Base-by-base conservation (phyloP, 108 stramenopile species). In the Nitzschia palea region DNA sequence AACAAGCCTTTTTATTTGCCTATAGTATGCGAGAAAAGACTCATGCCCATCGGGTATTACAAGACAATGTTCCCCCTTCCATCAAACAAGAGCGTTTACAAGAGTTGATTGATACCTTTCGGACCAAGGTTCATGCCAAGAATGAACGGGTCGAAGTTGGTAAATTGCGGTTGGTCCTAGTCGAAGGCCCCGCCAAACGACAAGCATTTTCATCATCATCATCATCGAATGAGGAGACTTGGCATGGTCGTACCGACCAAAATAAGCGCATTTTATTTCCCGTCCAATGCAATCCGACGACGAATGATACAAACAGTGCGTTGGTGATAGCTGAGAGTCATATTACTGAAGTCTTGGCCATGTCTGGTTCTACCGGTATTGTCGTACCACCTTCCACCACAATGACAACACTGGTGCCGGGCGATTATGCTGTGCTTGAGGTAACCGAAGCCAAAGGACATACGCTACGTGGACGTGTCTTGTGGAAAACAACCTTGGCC, bases 1-100 rank as follows among this genome's bases (percentile, higher is more conserved):
- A 95, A 32, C 95, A 98, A 74, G 98, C 97, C 36, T 99, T 94
- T 76, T 89, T 98, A 93, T 99, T 97, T 83, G 95, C 95, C 27
- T 99, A 99, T 74, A 88, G 86, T 45, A 79, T 96, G 94, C 77
- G 99, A 60, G 96, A 87, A 35, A 83, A 89, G 60, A 99, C 99
- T 10, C 94, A 94, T 67, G 99, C 99, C 3, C 93, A 93, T 70
- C 77, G 90, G 14, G 84, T 83, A 4, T 83, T 98, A 79, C 71
- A 86, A 43, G 99, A 99, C 64, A 89, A 99, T 73, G 95, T 99
- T n/a, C 87, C 93, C 6, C 73, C 73, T n/a, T 90, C 89, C 6
- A 67, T 94, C 18, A 99, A 99, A 63, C 68, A 82, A 54, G 58
- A 88, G 36, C 81, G 99, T 28, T 79, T 99, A 55, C 79, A 81